These are phyloP conservation scores for Monosporozyma yasuniensis DNA, from an alignment of 805 yeast genomes.

Conservation along the genomic window DNA sequence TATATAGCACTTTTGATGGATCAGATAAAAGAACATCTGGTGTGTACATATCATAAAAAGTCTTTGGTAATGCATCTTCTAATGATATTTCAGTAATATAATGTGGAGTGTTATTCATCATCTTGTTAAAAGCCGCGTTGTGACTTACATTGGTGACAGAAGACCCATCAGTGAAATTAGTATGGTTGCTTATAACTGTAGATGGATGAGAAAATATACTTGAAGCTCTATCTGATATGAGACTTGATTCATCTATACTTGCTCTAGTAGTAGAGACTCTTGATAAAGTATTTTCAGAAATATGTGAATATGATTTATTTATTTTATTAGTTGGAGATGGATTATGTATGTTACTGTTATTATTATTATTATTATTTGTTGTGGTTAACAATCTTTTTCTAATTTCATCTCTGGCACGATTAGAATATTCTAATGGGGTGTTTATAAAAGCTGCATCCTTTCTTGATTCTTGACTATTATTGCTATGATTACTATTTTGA, in stretches of 20 bases:
- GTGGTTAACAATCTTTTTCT: conserved; percentile 21
- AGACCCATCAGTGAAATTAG: conserved; percentile 9
- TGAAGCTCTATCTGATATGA: conserved; percentile 17
- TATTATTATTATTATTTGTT: too few relatives aligned
- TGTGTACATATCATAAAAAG: conserved; percentile 47
- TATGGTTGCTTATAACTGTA: conserved; percentile 12
- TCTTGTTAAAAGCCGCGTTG: background rate
- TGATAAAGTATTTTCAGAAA: background rate
- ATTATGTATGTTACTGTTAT: background rate
- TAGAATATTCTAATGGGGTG: conserved; percentile 30
- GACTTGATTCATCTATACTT: conserved; percentile 10
- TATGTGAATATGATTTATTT: background rate
- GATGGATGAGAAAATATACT: conserved; percentile 25
- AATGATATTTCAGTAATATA: conserved; percentile 27
- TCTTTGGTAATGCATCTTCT: conserved; percentile 44
- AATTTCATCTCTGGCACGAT: conserved; percentile 30
- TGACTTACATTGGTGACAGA: background rate
- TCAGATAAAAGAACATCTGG: conserved; percentile 42
- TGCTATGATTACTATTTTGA: conserved; percentile 1
- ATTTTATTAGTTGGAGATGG: background rate
- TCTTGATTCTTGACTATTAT: conserved; percentile 3
- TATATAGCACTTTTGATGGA: conserved; percentile 34
- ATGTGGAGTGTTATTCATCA: conserved; percentile 6
- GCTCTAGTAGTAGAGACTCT: background rate
- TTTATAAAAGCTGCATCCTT: conserved; percentile 22